Evolutionary conservation across 345 rosid species (phyloP).

Genomic region (Psidium guajava): DNA sequence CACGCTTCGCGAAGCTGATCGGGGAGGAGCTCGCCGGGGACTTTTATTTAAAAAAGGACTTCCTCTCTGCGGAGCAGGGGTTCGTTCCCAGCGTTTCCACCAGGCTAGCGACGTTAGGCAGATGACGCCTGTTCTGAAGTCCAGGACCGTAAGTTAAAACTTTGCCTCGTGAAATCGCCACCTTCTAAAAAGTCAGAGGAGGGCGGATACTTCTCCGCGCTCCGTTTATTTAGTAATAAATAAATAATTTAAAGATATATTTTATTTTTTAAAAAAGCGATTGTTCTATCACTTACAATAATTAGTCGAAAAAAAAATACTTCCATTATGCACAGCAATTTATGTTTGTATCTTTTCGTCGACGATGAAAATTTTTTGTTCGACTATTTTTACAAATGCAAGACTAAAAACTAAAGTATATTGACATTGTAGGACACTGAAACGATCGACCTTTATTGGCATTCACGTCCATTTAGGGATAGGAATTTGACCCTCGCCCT

Average conservation of each 20-base stretch:
- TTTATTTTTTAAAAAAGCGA: no score
- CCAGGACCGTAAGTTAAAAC: not conserved
- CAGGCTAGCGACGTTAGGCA: not conserved
- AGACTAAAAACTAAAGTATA: not conserved
- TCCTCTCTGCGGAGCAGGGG: not conserved
- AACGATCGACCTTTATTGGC: not conserved
- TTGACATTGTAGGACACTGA: not conserved
- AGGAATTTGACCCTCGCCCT: not conserved
- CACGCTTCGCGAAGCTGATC: not conserved
- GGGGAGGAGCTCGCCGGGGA: not conserved
- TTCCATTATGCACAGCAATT: no score
- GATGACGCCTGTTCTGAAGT: not conserved
- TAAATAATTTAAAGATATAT: no score
- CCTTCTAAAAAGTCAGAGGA: no score
- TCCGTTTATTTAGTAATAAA: no score
- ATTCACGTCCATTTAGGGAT: not conserved
- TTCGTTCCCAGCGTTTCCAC: no score
- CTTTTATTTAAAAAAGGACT: not conserved
- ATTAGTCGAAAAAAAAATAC: no score
- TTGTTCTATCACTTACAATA: no score
- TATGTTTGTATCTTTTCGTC: no score
- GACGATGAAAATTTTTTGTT: no score
- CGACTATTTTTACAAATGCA: not conserved
- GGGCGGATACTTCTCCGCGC: no score
- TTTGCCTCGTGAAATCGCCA: not conserved